Evolutionary conservation across 306 rosid genomes (phyloP), one percentile per base, ranked within the genome.

Genomic region (Nissolia schottii): DNA sequence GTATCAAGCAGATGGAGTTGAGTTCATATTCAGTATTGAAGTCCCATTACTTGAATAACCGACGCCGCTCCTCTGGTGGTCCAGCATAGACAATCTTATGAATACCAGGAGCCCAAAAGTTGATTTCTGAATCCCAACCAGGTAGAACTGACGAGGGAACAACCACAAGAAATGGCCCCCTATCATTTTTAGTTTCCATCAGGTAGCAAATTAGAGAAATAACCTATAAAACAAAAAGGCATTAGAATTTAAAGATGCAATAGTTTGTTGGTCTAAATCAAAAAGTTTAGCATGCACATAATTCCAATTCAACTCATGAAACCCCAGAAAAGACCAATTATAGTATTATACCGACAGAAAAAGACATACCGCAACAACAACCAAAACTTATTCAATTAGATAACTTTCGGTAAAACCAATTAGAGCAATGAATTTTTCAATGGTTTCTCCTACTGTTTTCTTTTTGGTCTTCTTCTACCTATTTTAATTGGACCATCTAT

Each of bases 121-220:
- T 88, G 46, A 95, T 95, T 82, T 95, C 99, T 2, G 99, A 67
- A 73, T 85, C 99, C 99, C 99, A 95, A 78, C 99, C 99, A 43
- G 99, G 97, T 74, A 95, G 84, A 68, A 95, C 99, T 25, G 99
- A 92, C 59, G 99, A 95, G 54, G 99, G 99, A 46, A 95, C 99
- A 35, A 95, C 99, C 79, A 95, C 97, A 43, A 95, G 95, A 80
- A 92, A 95, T 16, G 99, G 99, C 56, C 99, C 99, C 83, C 97
- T 84, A 73, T 95, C 99, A 75, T 92, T 89, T 85, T 95, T 95
- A 46, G 93, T 79, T 72, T 92, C 99, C 99, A 95, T 95, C 84
- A 95, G 91, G 86, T 95, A 92, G 80, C 97, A 92, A 64, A 95
- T 95, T 56, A 95, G 85, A 74, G 99, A 82, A 81, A 95, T 95